phyloP scores from a whole-genome alignment of 257 asterid species.

The Ophiorrhiza pumila region DNA sequence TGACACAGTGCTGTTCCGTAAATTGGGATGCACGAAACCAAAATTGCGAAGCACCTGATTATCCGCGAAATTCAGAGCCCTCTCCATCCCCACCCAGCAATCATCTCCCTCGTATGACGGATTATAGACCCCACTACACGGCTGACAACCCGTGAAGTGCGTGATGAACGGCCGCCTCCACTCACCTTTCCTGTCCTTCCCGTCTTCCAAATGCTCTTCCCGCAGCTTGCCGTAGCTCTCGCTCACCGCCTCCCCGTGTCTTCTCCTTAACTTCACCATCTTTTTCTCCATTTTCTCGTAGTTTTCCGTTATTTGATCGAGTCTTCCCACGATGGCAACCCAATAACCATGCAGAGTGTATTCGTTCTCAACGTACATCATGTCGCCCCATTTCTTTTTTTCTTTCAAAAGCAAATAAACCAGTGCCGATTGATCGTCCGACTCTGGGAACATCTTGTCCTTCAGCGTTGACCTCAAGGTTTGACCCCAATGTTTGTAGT shows the following conservation, averaged over 20 bases:
- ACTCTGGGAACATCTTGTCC: constrained; percentile 53
- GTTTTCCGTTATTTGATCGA: constrained; percentile 23
- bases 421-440: constrained; percentile 80
- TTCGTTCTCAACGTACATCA: constrained; percentile 66
- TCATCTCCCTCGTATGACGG: constrained; percentile 48
- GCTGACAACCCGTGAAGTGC: constrained; percentile 90
- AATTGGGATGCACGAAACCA: constrained; percentile 51
- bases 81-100: constrained; percentile 62
- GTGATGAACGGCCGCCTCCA: constrained; percentile 77
- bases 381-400: constrained; percentile 48
- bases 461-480: constrained; percentile 41
- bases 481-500: constrained; percentile 51
- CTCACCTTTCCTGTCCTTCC: constrained; percentile 20
- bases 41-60: constrained; percentile 60
- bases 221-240: constrained; percentile 40
- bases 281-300: constrained; percentile 35
- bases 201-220: constrained; percentile 31
- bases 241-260: constrained; percentile 67
- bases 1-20: constrained; percentile 28
- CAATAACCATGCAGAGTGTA: constrained; percentile 77
- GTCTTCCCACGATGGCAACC: constrained; percentile 48
- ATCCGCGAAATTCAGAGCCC: constrained; percentile 69
- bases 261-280: constrained; percentile 34
- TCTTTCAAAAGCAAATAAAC: constrained; percentile 59
- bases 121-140: constrained; percentile 71